These are phyloP conservation scores for Torrubiellomyces zombiae DNA, from an alignment of 2,329 filamentous ascomycete genomes.

Conservation along the genomic window DNA sequence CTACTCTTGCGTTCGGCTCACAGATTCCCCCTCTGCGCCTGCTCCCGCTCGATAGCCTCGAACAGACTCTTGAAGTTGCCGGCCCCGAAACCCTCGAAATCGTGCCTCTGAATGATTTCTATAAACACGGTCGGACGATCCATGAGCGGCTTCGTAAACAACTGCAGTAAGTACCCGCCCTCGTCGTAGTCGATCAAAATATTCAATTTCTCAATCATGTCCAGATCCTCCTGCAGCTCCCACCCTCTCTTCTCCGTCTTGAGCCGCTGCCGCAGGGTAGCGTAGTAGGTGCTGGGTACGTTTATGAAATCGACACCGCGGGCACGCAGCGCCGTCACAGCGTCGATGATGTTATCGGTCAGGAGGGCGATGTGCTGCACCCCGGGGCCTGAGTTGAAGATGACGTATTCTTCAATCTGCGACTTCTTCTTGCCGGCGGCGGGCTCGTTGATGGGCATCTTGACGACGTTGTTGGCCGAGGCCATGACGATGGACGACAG, in stretches of 20 bases:
- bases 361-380: constrained; percentile 88
- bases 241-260: constrained; percentile 42
- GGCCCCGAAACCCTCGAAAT: constrained; percentile 83
- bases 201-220: constrained; percentile 57
- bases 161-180: constrained; percentile 62
- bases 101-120: constrained; percentile 86
- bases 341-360: constrained; percentile 61
- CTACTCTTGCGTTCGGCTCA: too few relatives aligned
- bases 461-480: constrained; percentile 68
- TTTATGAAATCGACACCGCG: constrained; percentile 85
- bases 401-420: constrained; percentile 86
- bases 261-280: constrained; percentile 55
- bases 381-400: constrained; percentile 78
- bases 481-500: constrained; percentile 84
- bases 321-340: constrained; percentile 65
- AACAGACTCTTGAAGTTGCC: constrained; percentile 94
- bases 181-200: constrained; percentile 95
- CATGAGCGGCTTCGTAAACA: constrained; percentile 79
- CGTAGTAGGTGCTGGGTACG: constrained; percentile 78
- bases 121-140: constrained; percentile 91
- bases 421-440: constrained; percentile 77
- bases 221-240: constrained; percentile 64
- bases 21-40: constrained; percentile 72
- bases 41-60: constrained; percentile 88
- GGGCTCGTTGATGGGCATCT: constrained; percentile 98